Evolutionary conservation across 2,329 filamentous ascomycete species (phyloP).

Genomic region (Podosphaera leucotricha): DNA sequence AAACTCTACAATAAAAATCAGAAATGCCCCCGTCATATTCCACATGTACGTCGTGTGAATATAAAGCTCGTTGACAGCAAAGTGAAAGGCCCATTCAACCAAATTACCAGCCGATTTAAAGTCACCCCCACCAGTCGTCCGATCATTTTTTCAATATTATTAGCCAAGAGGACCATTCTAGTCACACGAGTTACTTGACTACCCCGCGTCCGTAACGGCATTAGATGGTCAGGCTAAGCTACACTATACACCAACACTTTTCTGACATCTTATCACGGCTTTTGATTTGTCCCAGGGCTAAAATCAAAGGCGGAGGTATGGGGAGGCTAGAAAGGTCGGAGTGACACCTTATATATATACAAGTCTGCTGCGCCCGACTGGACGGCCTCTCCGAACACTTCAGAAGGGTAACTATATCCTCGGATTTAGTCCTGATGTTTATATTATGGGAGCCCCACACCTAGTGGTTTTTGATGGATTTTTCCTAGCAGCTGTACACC

Average conservation of each 20-base stretch:
- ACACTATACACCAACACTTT: not conserved
- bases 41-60: not conserved
- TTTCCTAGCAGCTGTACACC: not conserved
- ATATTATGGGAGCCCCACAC: not conserved
- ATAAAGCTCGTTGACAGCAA: not conserved
- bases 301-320: not conserved
- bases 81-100: not conserved
- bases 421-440: conserved; percentile 1
- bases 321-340: not conserved
- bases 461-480: not conserved
- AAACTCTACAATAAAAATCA: conserved; percentile 1
- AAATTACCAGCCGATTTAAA: not conserved
- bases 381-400: not conserved
- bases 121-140: not conserved
- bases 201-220: not conserved
- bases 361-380: not conserved
- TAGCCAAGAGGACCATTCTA: not conserved
- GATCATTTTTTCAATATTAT: not conserved
- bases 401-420: conserved; percentile 1
- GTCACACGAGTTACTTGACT: not conserved
- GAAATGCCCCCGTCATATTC: not conserved
- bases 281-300: not conserved
- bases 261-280: not conserved
- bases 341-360: not conserved
- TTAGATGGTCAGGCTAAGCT: not conserved